These are phyloP conservation scores for Penicillium fimorum DNA, from an alignment of 495 filamentous ascomycete genomes.

Conservation along the genomic window DNA sequence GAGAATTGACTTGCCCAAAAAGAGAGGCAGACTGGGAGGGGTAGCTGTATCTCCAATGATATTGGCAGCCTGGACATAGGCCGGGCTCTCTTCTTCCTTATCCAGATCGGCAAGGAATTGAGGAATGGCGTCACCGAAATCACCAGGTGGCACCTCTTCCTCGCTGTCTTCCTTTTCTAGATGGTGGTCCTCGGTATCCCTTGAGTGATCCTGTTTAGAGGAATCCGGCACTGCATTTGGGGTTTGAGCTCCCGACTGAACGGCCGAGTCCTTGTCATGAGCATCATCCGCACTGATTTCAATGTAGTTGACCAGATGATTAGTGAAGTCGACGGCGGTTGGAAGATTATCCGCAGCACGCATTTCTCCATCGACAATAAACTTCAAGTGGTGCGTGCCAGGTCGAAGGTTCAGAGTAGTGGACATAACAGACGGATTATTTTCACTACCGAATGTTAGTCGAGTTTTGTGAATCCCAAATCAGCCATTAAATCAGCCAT, in stretches of 20 bases:
- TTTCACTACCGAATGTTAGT: slow-evolving; percentile 33
- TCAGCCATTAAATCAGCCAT: not conserved
- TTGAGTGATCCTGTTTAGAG: slow-evolving; percentile 34
- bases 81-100: slow-evolving; percentile 69
- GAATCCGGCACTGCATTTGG: slow-evolving; percentile 45
- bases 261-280: slow-evolving; percentile 28
- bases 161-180: slow-evolving; percentile 47
- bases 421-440: slow-evolving; percentile 56
- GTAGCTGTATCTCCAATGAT: slow-evolving; percentile 72
- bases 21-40: slow-evolving; percentile 84
- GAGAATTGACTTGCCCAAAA: slow-evolving; percentile 90
- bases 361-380: slow-evolving; percentile 93
- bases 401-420: slow-evolving; percentile 78
- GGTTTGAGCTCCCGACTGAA: slow-evolving; percentile 43
- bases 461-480: not conserved
- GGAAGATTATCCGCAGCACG: slow-evolving; percentile 79
- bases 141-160: slow-evolving; percentile 46
- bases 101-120: slow-evolving; percentile 85
- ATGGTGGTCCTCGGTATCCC: slow-evolving; percentile 41
- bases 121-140: slow-evolving; percentile 64
- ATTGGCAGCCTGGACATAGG: slow-evolving; percentile 65
- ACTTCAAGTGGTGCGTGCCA: slow-evolving; percentile 94
- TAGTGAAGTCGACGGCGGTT: slow-evolving; percentile 94
- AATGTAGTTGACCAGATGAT: slow-evolving; percentile 95
- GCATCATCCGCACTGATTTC: slow-evolving; percentile 81